phyloP scores from a whole-genome alignment of 371 early-diverging fungal genomes.

The Mycotypha africana region DNA sequence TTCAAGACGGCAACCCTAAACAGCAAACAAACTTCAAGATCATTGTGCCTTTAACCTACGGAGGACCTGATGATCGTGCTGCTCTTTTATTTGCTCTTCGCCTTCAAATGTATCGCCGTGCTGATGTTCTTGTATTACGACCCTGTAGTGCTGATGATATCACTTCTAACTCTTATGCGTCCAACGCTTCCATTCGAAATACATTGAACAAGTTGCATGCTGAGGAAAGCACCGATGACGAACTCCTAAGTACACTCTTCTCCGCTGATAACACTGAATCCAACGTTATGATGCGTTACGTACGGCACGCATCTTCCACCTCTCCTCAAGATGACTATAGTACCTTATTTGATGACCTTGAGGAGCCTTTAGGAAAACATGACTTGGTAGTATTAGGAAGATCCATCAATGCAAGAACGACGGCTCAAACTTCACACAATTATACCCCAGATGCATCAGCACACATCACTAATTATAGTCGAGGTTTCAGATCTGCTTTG shows the following conservation, averaged over 20 bases:
- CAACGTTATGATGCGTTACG: too few species aligned
- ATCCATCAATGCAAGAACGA: neutral
- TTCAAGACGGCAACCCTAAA: conserved; percentile 6
- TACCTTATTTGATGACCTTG: too few species aligned
- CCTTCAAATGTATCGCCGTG: conserved; percentile 12
- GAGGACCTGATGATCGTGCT: conserved; percentile 11
- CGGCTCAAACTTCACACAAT: neutral
- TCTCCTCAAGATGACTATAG: too few species aligned
- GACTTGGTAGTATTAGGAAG: conserved; percentile 8
- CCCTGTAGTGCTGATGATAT: too few species aligned
- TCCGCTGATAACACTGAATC: too few species aligned
- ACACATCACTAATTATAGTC: neutral
- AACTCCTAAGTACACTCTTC: neutral
- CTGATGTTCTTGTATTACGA: neutral
- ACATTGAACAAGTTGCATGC: too few species aligned
- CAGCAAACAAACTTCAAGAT: conserved; percentile 11
- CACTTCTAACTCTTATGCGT: neutral
- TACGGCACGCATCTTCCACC: too few species aligned
- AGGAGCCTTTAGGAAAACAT: too few species aligned
- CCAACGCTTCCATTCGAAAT: conserved; percentile 1
- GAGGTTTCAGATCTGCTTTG: conserved; percentile 6
- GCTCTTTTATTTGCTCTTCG: conserved; percentile 25
- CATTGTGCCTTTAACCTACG: conserved; percentile 3
- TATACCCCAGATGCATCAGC: neutral
- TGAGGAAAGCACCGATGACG: neutral